Conservation (phyloP, 1,284 basidiomycete species). For the Agroathelia rolfsii region DNA sequence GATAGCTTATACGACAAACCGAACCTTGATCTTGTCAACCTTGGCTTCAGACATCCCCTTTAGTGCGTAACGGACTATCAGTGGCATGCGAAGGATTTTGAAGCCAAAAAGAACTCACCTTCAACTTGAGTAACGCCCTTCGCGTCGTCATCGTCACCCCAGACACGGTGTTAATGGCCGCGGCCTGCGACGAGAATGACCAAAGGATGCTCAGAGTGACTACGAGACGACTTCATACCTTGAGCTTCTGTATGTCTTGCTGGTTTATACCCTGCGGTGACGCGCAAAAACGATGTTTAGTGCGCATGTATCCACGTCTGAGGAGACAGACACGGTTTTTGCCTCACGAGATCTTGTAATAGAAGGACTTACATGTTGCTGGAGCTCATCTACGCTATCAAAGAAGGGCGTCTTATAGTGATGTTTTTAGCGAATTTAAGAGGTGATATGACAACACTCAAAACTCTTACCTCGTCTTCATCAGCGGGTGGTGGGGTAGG, state of each 20-base stretch:
- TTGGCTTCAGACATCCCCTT: constrained; percentile 86
- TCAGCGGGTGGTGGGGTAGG: constrained; percentile 28
- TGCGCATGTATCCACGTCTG: constrained; percentile 9
- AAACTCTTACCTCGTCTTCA: constrained; percentile 27
- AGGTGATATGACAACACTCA: constrained; percentile 4
- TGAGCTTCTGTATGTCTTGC: constrained; percentile 88
- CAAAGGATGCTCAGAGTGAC: constrained; percentile 5
- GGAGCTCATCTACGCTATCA: constrained; percentile 83
- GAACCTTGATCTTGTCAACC: constrained; percentile 89
- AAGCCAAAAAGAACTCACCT: too few relatives aligned
- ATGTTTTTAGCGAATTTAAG: not conserved
- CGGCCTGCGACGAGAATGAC: constrained; percentile 35
- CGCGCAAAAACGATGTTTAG: constrained; percentile 9
- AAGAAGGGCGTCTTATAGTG: constrained; percentile 60
- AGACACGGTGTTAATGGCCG: constrained; percentile 70
- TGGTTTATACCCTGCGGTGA: constrained; percentile 94
- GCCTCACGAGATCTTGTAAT: too few relatives aligned
- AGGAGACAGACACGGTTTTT: constrained; percentile 1
- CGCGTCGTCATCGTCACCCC: constrained; percentile 82
- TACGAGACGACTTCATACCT: constrained; percentile 44
- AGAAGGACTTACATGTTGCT: constrained; percentile 60
- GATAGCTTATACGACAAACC: constrained; percentile 9
- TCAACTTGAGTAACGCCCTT: constrained; percentile 83
- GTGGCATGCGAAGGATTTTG: too few relatives aligned
- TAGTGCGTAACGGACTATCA: constrained; percentile 7